Base-by-base conservation (phyloP, 2,329 filamentous ascomycete genomes). In the Waltergamsia citrina region DNA sequence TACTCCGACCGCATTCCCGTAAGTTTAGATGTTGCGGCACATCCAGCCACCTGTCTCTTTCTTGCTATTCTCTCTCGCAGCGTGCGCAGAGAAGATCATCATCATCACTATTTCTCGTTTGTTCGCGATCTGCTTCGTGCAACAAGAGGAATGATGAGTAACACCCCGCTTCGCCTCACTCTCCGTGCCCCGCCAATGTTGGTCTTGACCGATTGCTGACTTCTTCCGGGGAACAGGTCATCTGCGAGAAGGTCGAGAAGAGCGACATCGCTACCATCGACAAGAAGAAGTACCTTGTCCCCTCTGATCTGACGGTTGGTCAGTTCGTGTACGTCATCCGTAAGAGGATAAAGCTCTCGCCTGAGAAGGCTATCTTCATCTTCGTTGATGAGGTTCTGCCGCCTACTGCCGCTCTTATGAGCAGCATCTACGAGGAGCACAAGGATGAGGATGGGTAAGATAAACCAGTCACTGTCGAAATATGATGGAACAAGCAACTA, bases 281-380 rank as follows among this genome's bases (percentile, higher is more conserved):
- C 69, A 98, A 98, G 81, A 98, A 98, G 80, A 98, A 98, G 71
- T 98, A 98, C 57, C 77, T 98, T 32, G 92, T 98, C 19, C 92
- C 92, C 11, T 87, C 92, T 49, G 92, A 98, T 58, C 78, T 98
- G 56, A 98, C 92, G 43, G 92, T 98, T 43, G 92, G 92, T 52
- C 92, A 98, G 80, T 95, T 98, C 59, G 92, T 98, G 68, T 98
- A 98, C 65, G 92, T 98, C 45, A 98, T 98, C 67, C 87, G 92
- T 62, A 98, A 98, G 78, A 84, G 92, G 56, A 98, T 98, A 70
- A 98, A 98, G 85, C 77, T 98, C 48, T 94, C 87, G 36, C 92
- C 92, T 21, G 92, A 98, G 72, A 98, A 98, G 77, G 92, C 92
- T 59, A 98, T 98, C 69, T 98, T 98, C 75, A 96, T 98, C 74